Evolutionary conservation across 805 yeast genomes (phyloP), one percentile per base, ranked within the genome.

Genomic region (Metschnikowia kofuensis): DNA sequence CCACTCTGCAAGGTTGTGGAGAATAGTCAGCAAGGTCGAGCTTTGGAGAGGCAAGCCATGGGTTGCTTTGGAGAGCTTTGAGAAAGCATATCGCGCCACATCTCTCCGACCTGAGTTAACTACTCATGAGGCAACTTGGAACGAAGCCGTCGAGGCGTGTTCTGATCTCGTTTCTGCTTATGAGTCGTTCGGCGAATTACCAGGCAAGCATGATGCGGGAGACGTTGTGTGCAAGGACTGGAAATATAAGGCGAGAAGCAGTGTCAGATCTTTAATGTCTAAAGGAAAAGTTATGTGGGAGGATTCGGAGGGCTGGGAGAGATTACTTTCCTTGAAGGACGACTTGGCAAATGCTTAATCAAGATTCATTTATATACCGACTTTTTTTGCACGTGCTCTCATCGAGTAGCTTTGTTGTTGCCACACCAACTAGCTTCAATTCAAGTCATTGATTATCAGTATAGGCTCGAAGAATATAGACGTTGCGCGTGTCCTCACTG

Each of bases 221-320:
- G 89, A 87, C 63, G 56, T 85, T n/a, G 95, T 91, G 9, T 90
- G 97, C 65, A 82, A 84, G 61, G 96, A 90, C 62, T 91, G 97
- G 97, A 86, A 82, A 61, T 87, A 85, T 68, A 89, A 89, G 64
- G 84, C 96, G 1, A 77, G 84, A 53, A 77, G 87, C 13, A 73
- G 87, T 1, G 77, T 90, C 16, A 77, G 95, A 60, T 78, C 88
- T 1, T 71, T 90, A 55, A 77, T 87, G 80, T 83, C 92, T 14
- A 86, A 84, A 61, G 96, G 96, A 8, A 85, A 80, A 58, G 70
- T 74, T 26, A 77, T 77, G 53, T 90, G 96, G 96, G 91, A 87
- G 57, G 89, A 79, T 52, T 74, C 86, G 2, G 84, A 79, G 34
- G 94, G 89, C 1, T 90, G 92, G 88, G 81, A 83, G 38, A 76